Evolutionary conservation across 352 stramenopile species (phyloP), one percentile per base, ranked within the genome.

Genomic region (Plasmopara viticola): DNA sequence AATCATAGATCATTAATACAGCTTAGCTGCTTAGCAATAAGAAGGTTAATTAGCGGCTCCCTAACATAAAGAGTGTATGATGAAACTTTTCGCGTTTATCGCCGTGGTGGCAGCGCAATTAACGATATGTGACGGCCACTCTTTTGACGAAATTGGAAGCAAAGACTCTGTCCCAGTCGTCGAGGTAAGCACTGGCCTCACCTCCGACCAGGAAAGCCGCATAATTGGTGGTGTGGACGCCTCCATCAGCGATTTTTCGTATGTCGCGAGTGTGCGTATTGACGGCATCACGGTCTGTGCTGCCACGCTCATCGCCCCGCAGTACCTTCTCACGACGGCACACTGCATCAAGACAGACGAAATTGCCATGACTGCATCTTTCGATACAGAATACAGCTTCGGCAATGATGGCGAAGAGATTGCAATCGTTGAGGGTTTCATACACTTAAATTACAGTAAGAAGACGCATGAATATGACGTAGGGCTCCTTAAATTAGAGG

Each of bases 321-420:
- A 75, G 53, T 87, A 86, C 58, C 69, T 91, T 5, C 40, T 88
- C 30, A 91, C 78, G 25, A 74, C 78, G 0, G 80, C 73, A 0
- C 78, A 89, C 55, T 91, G 80, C 55, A 57, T 87, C 52, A 70
- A 62, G 61, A 70, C 62, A n/a, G 31, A 67, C 44, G 33, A 63
- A 20, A 51, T 62, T 6, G 30, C 20, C 3, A 66, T 66, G 61
- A 57, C 54, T 13, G 60, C 60, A 17, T 72, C 60, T 2, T 60
- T 66, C 20, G 60, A 58, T 34, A 60, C 60, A 5, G 46, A 48
- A 13, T 59, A 57, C 51, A 53, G 55, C 40, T 62, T 58, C 10
- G 59, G 59, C 47, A 58, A 14, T 25, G 60, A 68, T 12, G 56
- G 56, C 6, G 56, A 65, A 30, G 5, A 48, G 39, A 51, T 68